Conservation (phyloP, 2,329 filamentous ascomycete genomes). For the Calycina herbarum region DNA sequence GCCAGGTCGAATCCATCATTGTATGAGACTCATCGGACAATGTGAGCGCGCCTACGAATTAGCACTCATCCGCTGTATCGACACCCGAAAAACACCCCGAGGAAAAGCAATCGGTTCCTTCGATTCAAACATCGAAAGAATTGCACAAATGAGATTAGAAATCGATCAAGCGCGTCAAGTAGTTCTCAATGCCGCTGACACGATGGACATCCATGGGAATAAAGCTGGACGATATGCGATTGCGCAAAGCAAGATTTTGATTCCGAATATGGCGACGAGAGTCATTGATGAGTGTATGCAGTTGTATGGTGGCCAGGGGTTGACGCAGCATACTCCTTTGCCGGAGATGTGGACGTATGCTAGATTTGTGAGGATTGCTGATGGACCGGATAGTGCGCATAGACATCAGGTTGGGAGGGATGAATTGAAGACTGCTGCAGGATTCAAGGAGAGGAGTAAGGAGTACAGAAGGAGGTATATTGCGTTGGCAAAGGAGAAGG, state of each 20-base stretch:
- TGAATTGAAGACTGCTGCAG: slow-evolving; percentile 43
- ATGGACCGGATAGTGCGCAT: slow-evolving; percentile 45
- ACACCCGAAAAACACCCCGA: slow-evolving; percentile 41
- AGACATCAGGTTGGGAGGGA: slow-evolving; percentile 44
- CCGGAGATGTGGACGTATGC: slow-evolving; percentile 47
- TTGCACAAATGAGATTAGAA: slow-evolving; percentile 44
- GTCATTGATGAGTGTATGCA: slow-evolving; percentile 47
- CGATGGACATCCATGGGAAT: slow-evolving; percentile 43
- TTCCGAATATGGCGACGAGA: slow-evolving; percentile 42
- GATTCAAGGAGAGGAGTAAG: slow-evolving; percentile 38
- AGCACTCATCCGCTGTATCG: slow-evolving; percentile 41
- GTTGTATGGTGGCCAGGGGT: slow-evolving; percentile 43
- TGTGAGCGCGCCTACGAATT: slow-evolving; percentile 45
- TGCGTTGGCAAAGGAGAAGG: slow-evolving; percentile 18
- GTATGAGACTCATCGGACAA: slow-evolving; percentile 45
- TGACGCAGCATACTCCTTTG: slow-evolving; percentile 44
- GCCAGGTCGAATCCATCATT: slow-evolving; percentile 45
- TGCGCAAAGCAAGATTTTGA: slow-evolving; percentile 45
- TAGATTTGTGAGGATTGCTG: slow-evolving; percentile 43
- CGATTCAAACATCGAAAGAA: slow-evolving; percentile 44
- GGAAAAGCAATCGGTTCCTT: slow-evolving; percentile 44
- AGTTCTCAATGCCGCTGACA: slow-evolving; percentile 44
- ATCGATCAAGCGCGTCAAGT: slow-evolving; percentile 43
- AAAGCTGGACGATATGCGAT: slow-evolving; percentile 44
- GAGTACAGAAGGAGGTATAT: slow-evolving; percentile 37